Conservation (phyloP, 2,329 filamentous ascomycete species). For the Phaeosphaeriaceae sp. region DNA sequence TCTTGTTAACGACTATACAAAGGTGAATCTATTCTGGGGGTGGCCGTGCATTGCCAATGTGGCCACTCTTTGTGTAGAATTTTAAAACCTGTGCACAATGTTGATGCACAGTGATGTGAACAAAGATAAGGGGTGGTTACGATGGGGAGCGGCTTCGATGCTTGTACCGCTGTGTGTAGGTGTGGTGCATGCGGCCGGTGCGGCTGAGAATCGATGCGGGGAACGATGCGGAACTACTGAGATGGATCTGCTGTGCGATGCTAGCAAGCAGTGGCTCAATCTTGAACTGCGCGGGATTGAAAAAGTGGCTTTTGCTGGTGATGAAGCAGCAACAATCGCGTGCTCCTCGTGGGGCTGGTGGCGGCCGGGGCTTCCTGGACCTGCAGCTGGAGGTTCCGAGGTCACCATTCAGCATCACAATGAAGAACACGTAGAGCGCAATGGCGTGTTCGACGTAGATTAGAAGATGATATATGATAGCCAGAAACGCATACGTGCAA, state of each 20-base stretch:
- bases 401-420: not conserved
- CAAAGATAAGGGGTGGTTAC: not conserved
- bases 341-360: no score
- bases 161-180: not conserved
- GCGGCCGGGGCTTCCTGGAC: no score
- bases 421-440: not conserved
- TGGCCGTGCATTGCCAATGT: not conserved
- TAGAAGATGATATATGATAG: not conserved
- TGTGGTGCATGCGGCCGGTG: slow-evolving; percentile 1
- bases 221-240: not conserved
- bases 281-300: not conserved
- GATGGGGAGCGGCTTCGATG: not conserved
- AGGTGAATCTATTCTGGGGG: not conserved
- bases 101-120: not conserved
- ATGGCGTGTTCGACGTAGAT: not conserved
- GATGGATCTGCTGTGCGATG: not conserved
- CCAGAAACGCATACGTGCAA: not conserved
- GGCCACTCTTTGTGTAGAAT: not conserved
- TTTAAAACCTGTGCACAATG: slow-evolving; percentile 1
- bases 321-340: not conserved
- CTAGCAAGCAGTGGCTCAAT: not conserved
- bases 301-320: not conserved
- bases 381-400: no score
- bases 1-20: not conserved
- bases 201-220: slow-evolving; percentile 2